Evolutionary conservation across 1,284 basidiomycete species (phyloP).

Genomic region (Tylopilus sp.): DNA sequence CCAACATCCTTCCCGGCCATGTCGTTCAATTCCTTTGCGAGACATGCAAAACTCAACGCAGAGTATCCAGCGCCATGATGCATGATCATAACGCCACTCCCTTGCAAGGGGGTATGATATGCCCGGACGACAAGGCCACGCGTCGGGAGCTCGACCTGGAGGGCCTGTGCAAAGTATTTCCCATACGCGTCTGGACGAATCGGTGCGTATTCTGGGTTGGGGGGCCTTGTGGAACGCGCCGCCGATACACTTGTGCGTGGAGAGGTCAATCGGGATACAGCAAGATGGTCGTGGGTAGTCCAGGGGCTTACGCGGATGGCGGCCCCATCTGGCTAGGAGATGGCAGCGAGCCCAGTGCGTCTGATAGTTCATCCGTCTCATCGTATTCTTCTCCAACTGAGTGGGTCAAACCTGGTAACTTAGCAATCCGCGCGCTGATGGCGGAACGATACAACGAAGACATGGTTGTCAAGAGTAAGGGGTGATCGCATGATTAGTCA

Average conservation of each 20-base stretch:
- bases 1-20: constrained; percentile 82
- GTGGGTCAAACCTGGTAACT: constrained; percentile 65
- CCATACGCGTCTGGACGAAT: constrained; percentile 70
- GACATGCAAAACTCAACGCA: constrained; percentile 89
- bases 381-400: constrained; percentile 56
- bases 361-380: constrained; percentile 69
- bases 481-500: not conserved
- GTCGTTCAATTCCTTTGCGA: constrained; percentile 81
- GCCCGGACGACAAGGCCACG: constrained; percentile 76
- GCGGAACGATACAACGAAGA: constrained; percentile 78
- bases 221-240: constrained; percentile 43
- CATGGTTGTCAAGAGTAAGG: constrained; percentile 52
- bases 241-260: constrained; percentile 26
- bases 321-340: constrained; percentile 63
- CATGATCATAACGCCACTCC: constrained; percentile 78
- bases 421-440: constrained; percentile 73
- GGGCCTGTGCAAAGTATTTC: constrained; percentile 80
- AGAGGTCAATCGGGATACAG: not conserved
- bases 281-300: not conserved
- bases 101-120: constrained; percentile 77
- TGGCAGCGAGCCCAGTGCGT: constrained; percentile 71
- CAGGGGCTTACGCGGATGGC: constrained; percentile 64
- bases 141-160: constrained; percentile 74
- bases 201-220: constrained; percentile 73
- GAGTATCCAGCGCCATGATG: constrained; percentile 97